These are phyloP conservation scores for Ormosia semicastrata DNA, from an alignment of 306 rosid genomes.

Conservation along the genomic window DNA sequence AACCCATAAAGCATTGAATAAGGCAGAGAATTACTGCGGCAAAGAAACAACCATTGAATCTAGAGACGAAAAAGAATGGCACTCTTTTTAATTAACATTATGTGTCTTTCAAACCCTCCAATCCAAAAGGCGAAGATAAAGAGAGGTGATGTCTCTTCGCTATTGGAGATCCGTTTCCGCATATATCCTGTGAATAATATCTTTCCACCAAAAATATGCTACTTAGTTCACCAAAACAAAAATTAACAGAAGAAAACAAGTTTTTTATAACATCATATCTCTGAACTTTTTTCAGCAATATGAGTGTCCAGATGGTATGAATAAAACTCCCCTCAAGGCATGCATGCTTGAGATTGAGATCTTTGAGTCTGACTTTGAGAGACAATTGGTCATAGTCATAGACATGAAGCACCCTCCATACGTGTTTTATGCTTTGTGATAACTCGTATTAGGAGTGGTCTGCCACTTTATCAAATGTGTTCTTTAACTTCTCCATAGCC, in stretches of 20 bases:
- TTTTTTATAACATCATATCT: neutral
- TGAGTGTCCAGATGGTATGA: neutral
- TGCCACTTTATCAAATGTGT: constrained; percentile 30
- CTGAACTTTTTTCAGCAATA: neutral
- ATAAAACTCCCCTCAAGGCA: neutral
- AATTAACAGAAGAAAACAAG: neutral
- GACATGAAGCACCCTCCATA: too few relatives aligned
- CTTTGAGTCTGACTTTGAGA: neutral
- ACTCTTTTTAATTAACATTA: neutral
- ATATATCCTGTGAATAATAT: neutral
- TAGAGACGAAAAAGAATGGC: neutral
- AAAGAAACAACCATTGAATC: neutral
- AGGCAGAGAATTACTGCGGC: neutral
- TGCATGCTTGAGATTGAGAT: constrained; percentile 18
- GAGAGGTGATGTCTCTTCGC: neutral
- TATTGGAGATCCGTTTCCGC: neutral
- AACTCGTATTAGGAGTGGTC: neutral
- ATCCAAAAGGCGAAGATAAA: neutral
- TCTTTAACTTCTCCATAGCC: constrained; percentile 28
- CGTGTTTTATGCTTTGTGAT: too few relatives aligned
- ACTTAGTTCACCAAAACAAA: neutral
- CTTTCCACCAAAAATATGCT: neutral
- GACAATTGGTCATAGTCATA: neutral
- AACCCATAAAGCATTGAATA: neutral
- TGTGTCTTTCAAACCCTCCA: neutral